A percentile compares a stretch with the other conserved stretches of the same genome.
Evolutionary conservation across 495 filamentous ascomycete genomes (phyloP).

Genomic region (Astrothelium macrocarpum): DNA sequence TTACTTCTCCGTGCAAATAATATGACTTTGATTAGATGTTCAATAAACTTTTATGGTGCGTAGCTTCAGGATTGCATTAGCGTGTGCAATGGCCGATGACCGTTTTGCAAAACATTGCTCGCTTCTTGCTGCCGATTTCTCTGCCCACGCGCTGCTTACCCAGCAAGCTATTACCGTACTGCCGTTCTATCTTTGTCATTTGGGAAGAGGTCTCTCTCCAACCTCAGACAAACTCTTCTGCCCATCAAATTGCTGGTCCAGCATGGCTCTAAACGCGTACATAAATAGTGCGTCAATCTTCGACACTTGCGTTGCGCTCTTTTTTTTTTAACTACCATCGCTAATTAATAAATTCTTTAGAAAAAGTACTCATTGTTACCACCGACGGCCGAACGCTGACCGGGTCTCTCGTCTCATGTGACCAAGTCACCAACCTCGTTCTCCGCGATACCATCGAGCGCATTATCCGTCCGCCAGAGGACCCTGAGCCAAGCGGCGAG

Average conservation of each 20-base stretch:
- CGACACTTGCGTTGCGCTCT: slow-evolving; percentile 1
- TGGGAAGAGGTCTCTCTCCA: neutral
- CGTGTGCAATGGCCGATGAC: too few relatives aligned
- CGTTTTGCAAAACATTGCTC: too few relatives aligned
- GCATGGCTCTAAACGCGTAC: slow-evolving; percentile 58
- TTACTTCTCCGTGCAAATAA: too few relatives aligned
- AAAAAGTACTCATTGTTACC: slow-evolving; percentile 85
- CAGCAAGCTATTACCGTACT: too few relatives aligned
- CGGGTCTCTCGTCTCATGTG: slow-evolving; percentile 74
- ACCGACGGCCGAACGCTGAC: slow-evolving; percentile 83
- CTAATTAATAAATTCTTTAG: slow-evolving; percentile 36
- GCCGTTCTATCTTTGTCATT: too few relatives aligned
- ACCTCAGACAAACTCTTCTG: neutral
- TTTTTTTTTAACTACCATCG: slow-evolving; percentile 2
- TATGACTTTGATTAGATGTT: too few relatives aligned
- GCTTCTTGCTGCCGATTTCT: too few relatives aligned
- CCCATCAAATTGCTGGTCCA: neutral
- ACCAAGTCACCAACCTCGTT: slow-evolving; percentile 89
- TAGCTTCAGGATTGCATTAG: too few relatives aligned
- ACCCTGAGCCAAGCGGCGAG: slow-evolving; percentile 69
- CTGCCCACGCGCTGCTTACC: too few relatives aligned
- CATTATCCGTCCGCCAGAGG: slow-evolving; percentile 74
- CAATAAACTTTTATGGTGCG: too few relatives aligned
- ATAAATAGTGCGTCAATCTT: slow-evolving; percentile 48
- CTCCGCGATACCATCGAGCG: slow-evolving; percentile 77